phyloP scores from a whole-genome alignment of 495 filamentous ascomycete genomes.

The Terfezia claveryi region DNA sequence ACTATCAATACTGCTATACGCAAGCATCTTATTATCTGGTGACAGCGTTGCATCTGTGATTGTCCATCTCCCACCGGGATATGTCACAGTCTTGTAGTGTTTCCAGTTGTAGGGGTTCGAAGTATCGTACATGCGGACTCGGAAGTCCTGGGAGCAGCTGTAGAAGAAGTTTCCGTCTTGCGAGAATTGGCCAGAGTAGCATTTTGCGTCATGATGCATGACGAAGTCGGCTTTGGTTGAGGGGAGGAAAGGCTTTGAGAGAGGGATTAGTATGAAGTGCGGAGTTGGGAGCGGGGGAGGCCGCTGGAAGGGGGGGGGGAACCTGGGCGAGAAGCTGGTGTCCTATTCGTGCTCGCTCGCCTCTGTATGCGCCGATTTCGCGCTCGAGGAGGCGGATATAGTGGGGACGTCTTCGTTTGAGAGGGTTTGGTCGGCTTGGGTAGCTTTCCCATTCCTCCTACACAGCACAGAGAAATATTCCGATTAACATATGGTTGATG shows the following conservation, averaged over 20 bases:
- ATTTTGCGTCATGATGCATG: conserved; percentile 62
- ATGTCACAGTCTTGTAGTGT: conserved; percentile 80
- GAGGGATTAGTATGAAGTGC: conserved; percentile 3
- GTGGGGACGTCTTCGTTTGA: conserved; percentile 23
- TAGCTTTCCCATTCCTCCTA: conserved; percentile 6
- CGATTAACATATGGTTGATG: conserved; percentile 22
- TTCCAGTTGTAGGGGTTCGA: conserved; percentile 89
- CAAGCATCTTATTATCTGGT: conserved; percentile 77
- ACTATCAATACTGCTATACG: conserved; percentile 65
- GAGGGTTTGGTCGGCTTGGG: conserved; percentile 13
- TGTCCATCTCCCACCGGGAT: conserved; percentile 79
- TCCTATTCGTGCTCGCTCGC: conserved; percentile 30
- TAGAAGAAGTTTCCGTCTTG: conserved; percentile 97
- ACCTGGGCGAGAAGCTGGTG: conserved; percentile 42
- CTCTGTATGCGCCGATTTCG: conserved; percentile 44
- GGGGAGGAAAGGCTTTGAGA: conserved; percentile 37
- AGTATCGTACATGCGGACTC: conserved; percentile 90
- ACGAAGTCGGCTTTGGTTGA: conserved; percentile 61
- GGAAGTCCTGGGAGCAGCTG: conserved; percentile 79
- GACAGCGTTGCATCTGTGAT: conserved; percentile 84
- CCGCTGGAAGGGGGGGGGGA: background rate
- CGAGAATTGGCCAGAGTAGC: conserved; percentile 91
- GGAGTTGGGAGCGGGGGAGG: background rate
- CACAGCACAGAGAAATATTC: conserved; percentile 11
- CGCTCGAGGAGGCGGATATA: conserved; percentile 51